Percentiles rank a stretch among this genome's conserved stretches.
These are phyloP conservation scores for Kalanchoe fedtschenkoi DNA, from an alignment of 164 flowering plant genomes.

Conservation along the genomic window DNA sequence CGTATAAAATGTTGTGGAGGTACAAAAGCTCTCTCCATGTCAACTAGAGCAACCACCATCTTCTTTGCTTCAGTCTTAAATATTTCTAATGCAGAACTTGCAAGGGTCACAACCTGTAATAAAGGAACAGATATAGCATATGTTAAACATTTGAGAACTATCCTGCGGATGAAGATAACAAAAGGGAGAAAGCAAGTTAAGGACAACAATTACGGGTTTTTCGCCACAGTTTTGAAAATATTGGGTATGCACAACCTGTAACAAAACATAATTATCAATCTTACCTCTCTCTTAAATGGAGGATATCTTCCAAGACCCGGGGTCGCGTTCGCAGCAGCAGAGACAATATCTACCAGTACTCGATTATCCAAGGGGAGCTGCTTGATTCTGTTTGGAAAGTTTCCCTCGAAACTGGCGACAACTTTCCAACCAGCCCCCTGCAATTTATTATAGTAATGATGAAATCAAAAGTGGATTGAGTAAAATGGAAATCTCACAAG, in stretches of 20 bases:
- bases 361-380: conserved; percentile 94
- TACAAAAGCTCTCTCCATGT: conserved; percentile 98
- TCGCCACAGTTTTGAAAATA: not conserved
- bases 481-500: not conserved
- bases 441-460: conserved; percentile 2
- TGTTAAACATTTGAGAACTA: not conserved
- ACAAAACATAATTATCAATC: not conserved
- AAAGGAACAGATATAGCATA: not conserved
- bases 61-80: conserved; percentile 87
- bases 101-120: conserved; percentile 76
- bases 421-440: conserved; percentile 99
- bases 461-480: not conserved
- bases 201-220: not conserved
- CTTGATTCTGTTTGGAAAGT: conserved; percentile 91
- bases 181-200: not conserved
- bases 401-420: conserved; percentile 97
- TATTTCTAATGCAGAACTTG: conserved; percentile 79
- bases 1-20: conserved; percentile 99
- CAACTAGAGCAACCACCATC: conserved; percentile 96
- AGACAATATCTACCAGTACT: conserved; percentile 83
- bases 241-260: not conserved
- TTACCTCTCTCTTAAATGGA: conserved; percentile 93
- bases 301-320: conserved; percentile 98
- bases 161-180: not conserved
- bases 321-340: conserved; percentile 87